These are phyloP conservation scores for Rubia tinctorum DNA, from an alignment of 305 asterid genomes.

Conservation along the genomic window DNA sequence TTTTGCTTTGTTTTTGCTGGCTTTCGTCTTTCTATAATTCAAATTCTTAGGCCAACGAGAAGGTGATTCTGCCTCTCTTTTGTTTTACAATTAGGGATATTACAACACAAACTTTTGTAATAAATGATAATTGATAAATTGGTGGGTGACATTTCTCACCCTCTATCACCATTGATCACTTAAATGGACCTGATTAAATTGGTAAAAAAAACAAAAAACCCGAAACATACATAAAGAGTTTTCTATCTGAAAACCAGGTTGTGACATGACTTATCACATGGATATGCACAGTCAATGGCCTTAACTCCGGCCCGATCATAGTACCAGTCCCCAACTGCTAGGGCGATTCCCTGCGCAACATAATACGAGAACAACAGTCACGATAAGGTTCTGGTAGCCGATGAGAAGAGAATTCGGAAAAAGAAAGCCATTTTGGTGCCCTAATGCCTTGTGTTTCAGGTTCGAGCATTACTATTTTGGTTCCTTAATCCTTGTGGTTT, in stretches of 20 bases:
- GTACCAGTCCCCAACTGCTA: constrained; percentile 91
- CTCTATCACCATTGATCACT: constrained; percentile 1
- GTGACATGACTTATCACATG: constrained; percentile 83
- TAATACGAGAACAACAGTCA: neutral
- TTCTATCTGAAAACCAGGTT: constrained; percentile 63
- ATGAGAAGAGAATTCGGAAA: neutral
- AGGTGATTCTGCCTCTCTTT: neutral
- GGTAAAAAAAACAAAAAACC: neutral
- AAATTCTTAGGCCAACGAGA: too few species aligned
- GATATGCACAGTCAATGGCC: constrained; percentile 86
- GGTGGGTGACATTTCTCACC: constrained; percentile 30
- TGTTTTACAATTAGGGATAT: neutral
- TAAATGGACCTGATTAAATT: constrained; percentile 9
- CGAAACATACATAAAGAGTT: neutral
- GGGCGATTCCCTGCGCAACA: constrained; percentile 61
- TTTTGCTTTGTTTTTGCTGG: neutral
- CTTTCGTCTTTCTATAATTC: neutral
- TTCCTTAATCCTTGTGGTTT: too few species aligned
- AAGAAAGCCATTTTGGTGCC: too few species aligned
- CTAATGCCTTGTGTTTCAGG: too few species aligned
- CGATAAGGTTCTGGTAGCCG: neutral
- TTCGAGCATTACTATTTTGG: too few species aligned
- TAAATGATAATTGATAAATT: neutral
- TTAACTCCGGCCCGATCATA: constrained; percentile 49
- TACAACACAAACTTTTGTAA: neutral